phyloP scores from a whole-genome alignment of 768 basidiomycete species.

The Boletus sp. region DNA sequence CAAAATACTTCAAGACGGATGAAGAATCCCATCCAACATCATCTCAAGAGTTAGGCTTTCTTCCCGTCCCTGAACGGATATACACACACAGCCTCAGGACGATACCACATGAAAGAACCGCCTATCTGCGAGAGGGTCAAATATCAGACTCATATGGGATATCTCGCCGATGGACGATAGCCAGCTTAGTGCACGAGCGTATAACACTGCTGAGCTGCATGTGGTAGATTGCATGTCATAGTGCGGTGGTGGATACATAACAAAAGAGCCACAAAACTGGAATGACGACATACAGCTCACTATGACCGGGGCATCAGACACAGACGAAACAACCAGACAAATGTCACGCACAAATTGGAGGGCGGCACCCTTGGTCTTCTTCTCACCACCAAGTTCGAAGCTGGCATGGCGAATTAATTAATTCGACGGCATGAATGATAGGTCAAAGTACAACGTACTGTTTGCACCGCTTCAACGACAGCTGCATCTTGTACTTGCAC shows the following conservation, averaged over 20 bases:
- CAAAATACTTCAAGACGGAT: too few relatives aligned
- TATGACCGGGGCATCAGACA: slow-evolving; percentile 9
- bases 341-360: slow-evolving; percentile 78
- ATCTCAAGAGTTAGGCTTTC: background rate
- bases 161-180: background rate
- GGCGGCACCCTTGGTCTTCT: slow-evolving; percentile 98
- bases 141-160: background rate
- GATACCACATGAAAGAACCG: background rate
- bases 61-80: too few relatives aligned
- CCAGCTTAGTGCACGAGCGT: background rate
- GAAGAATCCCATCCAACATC: too few relatives aligned
- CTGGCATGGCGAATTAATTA: slow-evolving; percentile 35
- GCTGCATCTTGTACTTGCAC: slow-evolving; percentile 98
- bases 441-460: slow-evolving; percentile 58
- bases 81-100: background rate
- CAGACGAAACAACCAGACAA: background rate
- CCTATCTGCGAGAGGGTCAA: background rate
- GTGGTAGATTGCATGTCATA: slow-evolving; percentile 28
- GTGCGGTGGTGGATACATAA: slow-evolving; percentile 24
- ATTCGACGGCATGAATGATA: background rate
- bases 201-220: slow-evolving; percentile 14
- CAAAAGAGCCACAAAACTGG: slow-evolving; percentile 13
- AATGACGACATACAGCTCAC: slow-evolving; percentile 22
- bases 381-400: slow-evolving; percentile 99
- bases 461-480: slow-evolving; percentile 98